phyloP scores from a whole-genome alignment of 768 basidiomycete species.

The Hebeloma cylindrosporum region DNA sequence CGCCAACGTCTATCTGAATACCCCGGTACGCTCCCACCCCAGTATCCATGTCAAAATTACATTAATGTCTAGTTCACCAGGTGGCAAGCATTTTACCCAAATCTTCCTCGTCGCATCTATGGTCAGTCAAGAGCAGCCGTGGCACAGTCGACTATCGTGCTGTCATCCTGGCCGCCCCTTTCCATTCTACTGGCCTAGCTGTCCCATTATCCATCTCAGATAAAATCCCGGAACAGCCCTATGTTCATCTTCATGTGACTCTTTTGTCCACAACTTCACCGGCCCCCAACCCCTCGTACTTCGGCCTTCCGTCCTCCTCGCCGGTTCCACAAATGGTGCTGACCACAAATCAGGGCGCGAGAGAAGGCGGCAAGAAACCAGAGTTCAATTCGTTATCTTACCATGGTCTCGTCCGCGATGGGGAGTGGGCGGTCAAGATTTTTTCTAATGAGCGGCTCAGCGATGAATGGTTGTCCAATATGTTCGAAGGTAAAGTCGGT shows the following conservation, averaged over 20 bases:
- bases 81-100: constrained; percentile 51
- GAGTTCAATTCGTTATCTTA: constrained; percentile 90
- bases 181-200: constrained; percentile 62
- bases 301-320: constrained; percentile 49
- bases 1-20: constrained; percentile 71
- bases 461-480: constrained; percentile 65
- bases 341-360: constrained; percentile 64
- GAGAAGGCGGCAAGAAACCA: constrained; percentile 47
- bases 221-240: constrained; percentile 67
- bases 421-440: constrained; percentile 82
- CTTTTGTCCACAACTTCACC: constrained; percentile 77
- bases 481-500: constrained; percentile 67
- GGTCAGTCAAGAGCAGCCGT: constrained; percentile 51
- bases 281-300: constrained; percentile 63
- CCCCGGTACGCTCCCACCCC: constrained; percentile 48
- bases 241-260: constrained; percentile 87
- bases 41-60: not conserved
- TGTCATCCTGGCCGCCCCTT: constrained; percentile 86
- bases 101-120: constrained; percentile 42
- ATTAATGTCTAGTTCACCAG: constrained; percentile 30
- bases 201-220: constrained; percentile 48
- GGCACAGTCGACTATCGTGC: constrained; percentile 60
- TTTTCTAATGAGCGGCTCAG: constrained; percentile 72
- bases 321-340: constrained; percentile 64
- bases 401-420: constrained; percentile 56